Evolutionary conservation across 2,329 filamentous ascomycete genomes (phyloP), one percentile per base, ranked within the genome.

Genomic region (Colletotrichum graminicola): DNA sequence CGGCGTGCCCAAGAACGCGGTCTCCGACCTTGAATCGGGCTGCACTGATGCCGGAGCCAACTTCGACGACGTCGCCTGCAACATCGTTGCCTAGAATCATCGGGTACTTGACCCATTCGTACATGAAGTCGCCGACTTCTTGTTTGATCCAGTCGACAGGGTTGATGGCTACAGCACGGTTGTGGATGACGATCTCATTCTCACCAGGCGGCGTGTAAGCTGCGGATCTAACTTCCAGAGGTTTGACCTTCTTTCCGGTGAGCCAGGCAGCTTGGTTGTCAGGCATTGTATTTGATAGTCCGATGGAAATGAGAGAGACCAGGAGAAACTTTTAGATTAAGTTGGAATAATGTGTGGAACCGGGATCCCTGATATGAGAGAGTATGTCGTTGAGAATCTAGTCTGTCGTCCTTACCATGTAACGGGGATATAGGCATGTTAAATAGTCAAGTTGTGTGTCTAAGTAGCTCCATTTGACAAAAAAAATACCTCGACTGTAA

Each of bases 141-240:
- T 79, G 77, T 16, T 77, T 76, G 45, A 71, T 66, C 36, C 73
- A 57, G 23, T 80, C 77, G 16, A 78, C 74, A 1, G 77, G 78
- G 52, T 80, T 80, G 45, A 80, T 78, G n/a, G 78, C 79, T 7
- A 79, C 74, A 23, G 78, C 78, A 10, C 76, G 71, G 45, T 77
- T 77, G 56, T 74, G 76, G 67, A 80, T 68, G 55, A 80, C 73
- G 45, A 80, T 67, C 55, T 78, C 74, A 41, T 71, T 47, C 23
- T 74, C 62, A n/a, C 70, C 74, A 11, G 73, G 41, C 3, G 67
- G 43, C 1, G 67, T 71, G 54, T 73, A 66, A 6, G 73, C 72
- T 12, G 73, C 71, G n/a, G 60, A 10, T 10, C 43, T 49, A 18
- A 74, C 51, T 21, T 65, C 51, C 16, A 74, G 65, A 14, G 67